phyloP scores from a whole-genome alignment of 2,329 filamentous ascomycete species.

The Geosmithia putterillii region DNA sequence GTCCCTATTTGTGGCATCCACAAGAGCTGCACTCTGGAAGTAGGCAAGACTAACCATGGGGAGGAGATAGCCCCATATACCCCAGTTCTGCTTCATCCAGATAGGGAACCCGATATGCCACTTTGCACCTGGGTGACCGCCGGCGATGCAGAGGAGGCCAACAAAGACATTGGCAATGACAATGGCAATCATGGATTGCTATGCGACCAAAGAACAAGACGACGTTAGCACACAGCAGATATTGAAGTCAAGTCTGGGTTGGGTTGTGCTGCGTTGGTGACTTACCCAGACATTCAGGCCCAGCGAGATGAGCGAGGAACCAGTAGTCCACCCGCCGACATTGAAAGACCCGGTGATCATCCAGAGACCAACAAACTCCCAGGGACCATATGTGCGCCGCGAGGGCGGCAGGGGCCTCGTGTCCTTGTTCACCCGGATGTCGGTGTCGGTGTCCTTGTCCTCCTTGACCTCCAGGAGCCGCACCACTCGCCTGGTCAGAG shows the following conservation, averaged over 20 bases:
- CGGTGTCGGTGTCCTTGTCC: constrained; percentile 10
- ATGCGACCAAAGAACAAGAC: neutral
- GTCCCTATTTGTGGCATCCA: too few species aligned
- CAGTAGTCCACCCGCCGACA: constrained; percentile 18
- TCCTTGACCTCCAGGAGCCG: constrained; percentile 10
- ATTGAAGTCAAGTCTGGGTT: too few species aligned
- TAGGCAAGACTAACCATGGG: constrained; percentile 7
- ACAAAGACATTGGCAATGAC: constrained; percentile 11
- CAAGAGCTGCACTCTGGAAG: neutral
- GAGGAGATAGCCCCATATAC: constrained; percentile 12
- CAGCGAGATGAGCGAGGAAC: constrained; percentile 13
- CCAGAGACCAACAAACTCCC: constrained; percentile 18
- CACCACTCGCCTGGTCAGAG: constrained; percentile 2
- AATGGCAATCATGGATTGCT: constrained; percentile 13
- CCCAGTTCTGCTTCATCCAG: constrained; percentile 13
- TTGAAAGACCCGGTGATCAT: constrained; percentile 19
- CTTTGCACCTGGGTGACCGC: constrained; percentile 12
- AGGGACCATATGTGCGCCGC: constrained; percentile 16
- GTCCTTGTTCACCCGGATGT: constrained; percentile 15
- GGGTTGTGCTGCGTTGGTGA: too few species aligned
- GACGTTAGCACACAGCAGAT: too few species aligned
- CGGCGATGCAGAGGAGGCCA: constrained; percentile 12
- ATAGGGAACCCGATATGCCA: constrained; percentile 15
- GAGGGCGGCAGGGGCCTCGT: constrained; percentile 14
- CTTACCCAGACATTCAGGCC: constrained; percentile 12